A percentile compares a stretch with the other conserved stretches of the same genome.
phyloP scores from a whole-genome alignment of 331 rosid genomes.

The Stylosanthes scabra region DNA sequence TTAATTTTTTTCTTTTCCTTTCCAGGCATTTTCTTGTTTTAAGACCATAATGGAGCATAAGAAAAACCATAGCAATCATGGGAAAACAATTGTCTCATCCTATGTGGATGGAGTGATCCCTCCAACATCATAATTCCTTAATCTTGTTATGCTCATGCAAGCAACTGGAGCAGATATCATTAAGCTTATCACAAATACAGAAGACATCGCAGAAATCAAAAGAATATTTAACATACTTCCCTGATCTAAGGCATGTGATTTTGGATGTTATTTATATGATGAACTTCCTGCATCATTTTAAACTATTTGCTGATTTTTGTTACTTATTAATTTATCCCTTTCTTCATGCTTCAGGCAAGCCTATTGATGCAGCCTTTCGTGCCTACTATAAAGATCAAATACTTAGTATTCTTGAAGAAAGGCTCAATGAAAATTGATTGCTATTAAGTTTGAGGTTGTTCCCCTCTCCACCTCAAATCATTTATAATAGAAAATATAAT shows the following conservation, averaged over 20 bases:
- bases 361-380: too few species aligned
- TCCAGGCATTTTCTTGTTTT: slow-evolving; percentile 45
- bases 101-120: slow-evolving; percentile 49
- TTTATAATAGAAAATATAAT: too few species aligned
- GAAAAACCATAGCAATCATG: slow-evolving; percentile 13
- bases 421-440: too few species aligned
- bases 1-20: neutral
- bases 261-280: neutral
- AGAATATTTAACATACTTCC: slow-evolving; percentile 47
- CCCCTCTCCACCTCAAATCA: too few species aligned
- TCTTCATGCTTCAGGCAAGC: too few species aligned
- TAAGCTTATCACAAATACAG: slow-evolving; percentile 46
- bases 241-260: slow-evolving; percentile 40
- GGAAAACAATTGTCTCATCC: slow-evolving; percentile 51
- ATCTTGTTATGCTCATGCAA: slow-evolving; percentile 38
- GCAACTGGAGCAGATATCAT: slow-evolving; percentile 50
- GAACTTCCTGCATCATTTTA: too few species aligned
- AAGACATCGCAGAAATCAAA: slow-evolving; percentile 46
- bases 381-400: too few species aligned
- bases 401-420: too few species aligned
- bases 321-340: too few species aligned
- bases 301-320: too few species aligned
- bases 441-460: too few species aligned
- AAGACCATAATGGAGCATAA: slow-evolving; percentile 25
- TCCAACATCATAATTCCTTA: slow-evolving; percentile 41